phyloP scores from a whole-genome alignment of 2,329 filamentous ascomycete species.

The Pezicula carpinea region DNA sequence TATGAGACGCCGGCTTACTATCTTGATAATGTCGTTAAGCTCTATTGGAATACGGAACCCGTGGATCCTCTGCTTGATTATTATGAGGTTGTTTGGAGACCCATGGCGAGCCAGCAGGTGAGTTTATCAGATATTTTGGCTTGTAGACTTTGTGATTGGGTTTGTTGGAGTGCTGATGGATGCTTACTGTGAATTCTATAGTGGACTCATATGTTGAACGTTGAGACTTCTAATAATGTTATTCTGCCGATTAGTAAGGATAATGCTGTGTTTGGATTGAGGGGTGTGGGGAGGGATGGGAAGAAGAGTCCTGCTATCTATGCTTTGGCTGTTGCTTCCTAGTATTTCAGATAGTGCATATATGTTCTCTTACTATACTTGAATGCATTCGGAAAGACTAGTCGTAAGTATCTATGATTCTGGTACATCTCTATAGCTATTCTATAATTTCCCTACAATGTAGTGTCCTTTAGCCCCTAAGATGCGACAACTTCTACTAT shows the following conservation, averaged over 20 bases:
- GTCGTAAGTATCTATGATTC: no score
- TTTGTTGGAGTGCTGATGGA: no score
- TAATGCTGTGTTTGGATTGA: constrained; percentile 51
- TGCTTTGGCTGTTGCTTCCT: constrained; percentile 6
- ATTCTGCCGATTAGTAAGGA: constrained; percentile 49
- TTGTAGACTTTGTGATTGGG: no score
- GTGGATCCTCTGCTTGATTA: constrained; percentile 30
- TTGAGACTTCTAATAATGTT: constrained; percentile 40
- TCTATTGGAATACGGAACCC: constrained; percentile 44
- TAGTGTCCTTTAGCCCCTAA: no score
- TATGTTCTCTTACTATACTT: no score
- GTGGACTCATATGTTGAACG: constrained; percentile 44
- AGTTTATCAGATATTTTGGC: no score
- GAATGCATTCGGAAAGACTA: no score
- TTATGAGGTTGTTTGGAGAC: constrained; percentile 52
- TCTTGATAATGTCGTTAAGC: constrained; percentile 42
- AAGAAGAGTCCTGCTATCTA: constrained; percentile 40
- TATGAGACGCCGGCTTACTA: constrained; percentile 10
- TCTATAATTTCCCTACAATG: no score
- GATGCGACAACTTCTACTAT: no score
- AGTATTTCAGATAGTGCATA: constrained; percentile 2
- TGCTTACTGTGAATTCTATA: constrained; percentile 31
- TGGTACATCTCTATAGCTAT: no score
- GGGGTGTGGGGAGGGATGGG: constrained; percentile 44
- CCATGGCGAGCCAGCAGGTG: constrained; percentile 11